Evolutionary conservation across 768 basidiomycete species (phyloP).

Genomic region (Termitomyces sp.): DNA sequence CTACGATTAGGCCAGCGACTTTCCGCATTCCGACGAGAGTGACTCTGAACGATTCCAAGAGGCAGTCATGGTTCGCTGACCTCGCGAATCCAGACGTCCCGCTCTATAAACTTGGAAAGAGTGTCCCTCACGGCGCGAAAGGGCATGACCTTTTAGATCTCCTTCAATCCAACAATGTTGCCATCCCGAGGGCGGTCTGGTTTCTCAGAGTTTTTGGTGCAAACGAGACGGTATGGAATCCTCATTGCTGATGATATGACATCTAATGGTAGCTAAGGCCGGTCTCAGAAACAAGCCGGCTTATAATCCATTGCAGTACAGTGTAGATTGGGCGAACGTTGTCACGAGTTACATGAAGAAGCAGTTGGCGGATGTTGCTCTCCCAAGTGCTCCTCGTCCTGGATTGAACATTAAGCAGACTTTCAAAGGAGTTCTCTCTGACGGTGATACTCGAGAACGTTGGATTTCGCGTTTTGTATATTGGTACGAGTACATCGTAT

Average conservation of each 20-base stretch:
- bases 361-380: constrained; percentile 69
- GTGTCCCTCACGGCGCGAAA: constrained; percentile 82
- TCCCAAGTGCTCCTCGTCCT: constrained; percentile 73
- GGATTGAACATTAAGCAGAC: constrained; percentile 79
- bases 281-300: constrained; percentile 71
- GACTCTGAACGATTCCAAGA: constrained; percentile 72
- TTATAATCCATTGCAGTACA: constrained; percentile 82
- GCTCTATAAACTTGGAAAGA: constrained; percentile 75
- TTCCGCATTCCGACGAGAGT: constrained; percentile 83
- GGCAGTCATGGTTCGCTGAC: constrained; percentile 80
- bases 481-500: constrained; percentile 39
- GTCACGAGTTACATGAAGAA: constrained; percentile 81
- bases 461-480: constrained; percentile 82
- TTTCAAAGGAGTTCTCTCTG: constrained; percentile 77
- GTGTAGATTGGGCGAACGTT: constrained; percentile 79
- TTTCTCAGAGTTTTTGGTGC: constrained; percentile 83
- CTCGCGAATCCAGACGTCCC: constrained; percentile 79
- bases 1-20: constrained; percentile 43
- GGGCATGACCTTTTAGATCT: constrained; percentile 81
- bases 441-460: constrained; percentile 59
- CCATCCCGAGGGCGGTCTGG: constrained; percentile 81
- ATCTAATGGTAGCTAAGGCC: constrained; percentile 30
- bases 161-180: constrained; percentile 69
- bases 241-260: background rate
- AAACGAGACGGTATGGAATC: constrained; percentile 64